A percentile compares a stretch with the other conserved stretches of the same genome.
These are phyloP conservation scores for Tricholoma furcatifolium DNA, from an alignment of 768 basidiomycete species.

Conservation along the genomic window DNA sequence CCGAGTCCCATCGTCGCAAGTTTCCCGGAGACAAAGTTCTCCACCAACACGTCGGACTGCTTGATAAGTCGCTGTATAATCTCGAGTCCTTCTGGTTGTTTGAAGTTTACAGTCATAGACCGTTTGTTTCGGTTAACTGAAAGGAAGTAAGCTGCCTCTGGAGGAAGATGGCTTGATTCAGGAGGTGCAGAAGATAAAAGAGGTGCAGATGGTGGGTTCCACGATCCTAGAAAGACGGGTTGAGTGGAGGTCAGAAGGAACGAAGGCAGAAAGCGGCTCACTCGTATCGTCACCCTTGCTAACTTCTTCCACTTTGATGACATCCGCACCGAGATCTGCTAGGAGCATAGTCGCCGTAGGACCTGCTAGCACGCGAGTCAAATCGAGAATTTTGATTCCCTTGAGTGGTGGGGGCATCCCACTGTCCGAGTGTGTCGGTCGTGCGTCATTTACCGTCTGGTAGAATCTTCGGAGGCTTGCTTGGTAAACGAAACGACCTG, in stretches of 20 bases:
- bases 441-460: conserved; percentile 4
- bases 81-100: conserved; percentile 70
- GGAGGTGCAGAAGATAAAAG: conserved; percentile 44
- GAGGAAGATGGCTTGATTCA: conserved; percentile 64
- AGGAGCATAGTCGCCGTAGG: conserved; percentile 92
- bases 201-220: conserved; percentile 64
- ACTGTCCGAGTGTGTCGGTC: conserved; percentile 16
- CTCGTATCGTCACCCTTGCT: conserved; percentile 83
- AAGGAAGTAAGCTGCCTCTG: conserved; percentile 93
- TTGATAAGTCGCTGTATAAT: conserved; percentile 71
- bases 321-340: conserved; percentile 91
- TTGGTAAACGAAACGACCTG: too few species aligned
- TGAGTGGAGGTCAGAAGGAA: conserved; percentile 7
- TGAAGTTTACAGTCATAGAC: conserved; percentile 89
- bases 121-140: conserved; percentile 87
- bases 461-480: neutral
- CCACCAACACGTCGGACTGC: conserved; percentile 82
- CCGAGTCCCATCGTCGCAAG: conserved; percentile 82
- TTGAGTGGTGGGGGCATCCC: conserved; percentile 78
- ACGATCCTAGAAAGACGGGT: conserved; percentile 47
- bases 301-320: conserved; percentile 87
- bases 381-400: conserved; percentile 82
- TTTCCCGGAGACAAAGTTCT: conserved; percentile 88
- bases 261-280: conserved; percentile 2
- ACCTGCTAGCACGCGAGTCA: conserved; percentile 90